Base-by-base conservation (phyloP, 2,329 filamentous ascomycete species). In the Trichoderma endophyticum region DNA sequence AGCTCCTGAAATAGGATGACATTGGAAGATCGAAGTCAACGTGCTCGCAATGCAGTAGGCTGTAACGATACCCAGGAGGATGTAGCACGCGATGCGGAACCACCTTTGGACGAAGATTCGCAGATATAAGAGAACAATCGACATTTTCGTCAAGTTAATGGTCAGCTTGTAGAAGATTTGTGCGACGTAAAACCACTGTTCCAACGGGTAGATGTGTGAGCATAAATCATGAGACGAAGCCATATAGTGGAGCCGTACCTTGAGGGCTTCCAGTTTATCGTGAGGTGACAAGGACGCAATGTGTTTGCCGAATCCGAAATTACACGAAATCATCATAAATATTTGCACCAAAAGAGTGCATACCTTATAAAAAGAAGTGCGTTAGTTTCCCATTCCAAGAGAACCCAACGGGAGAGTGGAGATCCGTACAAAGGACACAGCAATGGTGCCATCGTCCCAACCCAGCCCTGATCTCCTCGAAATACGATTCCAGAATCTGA, bases 91-190 rank as follows among this genome's bases (percentile, higher is more conserved):
- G 3, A 81, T 79, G 9, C 83, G 81, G 74, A 88, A 88, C 77
- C 80, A 83, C 60, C 73, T 79, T 61, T 84, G 81, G 26, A 84
- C 79, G 72, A 88, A 89, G 61, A 88, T 86, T 30, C 86, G 84
- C 26, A 86, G 84, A 74, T 88, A 89, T 21, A 89, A 81, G 3
- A 87, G 78, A 7, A 88, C 77, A 66, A 88, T 86, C 3, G 86
- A 87, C 2, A 83, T 78, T 74, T 89, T 88, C 2, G 85, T 87
- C 36, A 87, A 78, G 75, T 86, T 86, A 72, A 88, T 84, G 56
- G 84, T 84, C 73, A 86, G 77, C 74, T 88, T 88, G 78, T 88
- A 88, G 72, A 86, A 84, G 66, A 86, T 83, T 74, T 88, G 86
- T 3, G 84, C 82, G 30, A 86, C 77, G 73, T 84, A 87, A 76